Evolutionary conservation across 1,284 basidiomycete species (phyloP).

Genomic region (Cutaneotrichosporon daszewskae): DNA sequence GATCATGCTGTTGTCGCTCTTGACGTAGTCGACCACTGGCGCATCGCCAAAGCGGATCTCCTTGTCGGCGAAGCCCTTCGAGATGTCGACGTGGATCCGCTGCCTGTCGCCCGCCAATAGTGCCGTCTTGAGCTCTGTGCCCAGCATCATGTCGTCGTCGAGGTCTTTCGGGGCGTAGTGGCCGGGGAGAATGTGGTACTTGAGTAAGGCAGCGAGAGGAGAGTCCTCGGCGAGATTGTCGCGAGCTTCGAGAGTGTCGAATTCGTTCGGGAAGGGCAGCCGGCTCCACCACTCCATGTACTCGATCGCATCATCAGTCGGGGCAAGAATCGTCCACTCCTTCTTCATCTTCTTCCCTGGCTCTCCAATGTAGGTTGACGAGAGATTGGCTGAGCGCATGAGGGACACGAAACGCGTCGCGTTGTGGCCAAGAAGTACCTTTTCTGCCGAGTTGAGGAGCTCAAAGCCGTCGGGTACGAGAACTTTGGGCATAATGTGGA

Average conservation of each 20-base stretch:
- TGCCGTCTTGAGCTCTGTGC: slow-evolving; percentile 66
- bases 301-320: slow-evolving; percentile 74
- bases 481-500: slow-evolving; percentile 80
- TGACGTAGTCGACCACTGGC: slow-evolving; percentile 49
- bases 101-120: slow-evolving; percentile 65
- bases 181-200: slow-evolving; percentile 82
- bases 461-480: slow-evolving; percentile 72
- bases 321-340: slow-evolving; percentile 77
- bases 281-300: slow-evolving; percentile 22
- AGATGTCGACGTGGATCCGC: slow-evolving; percentile 65
- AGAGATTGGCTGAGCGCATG: slow-evolving; percentile 73
- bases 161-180: slow-evolving; percentile 65
- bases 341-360: slow-evolving; percentile 38
- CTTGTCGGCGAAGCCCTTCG: slow-evolving; percentile 42
- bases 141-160: slow-evolving; percentile 65
- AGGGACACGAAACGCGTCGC: slow-evolving; percentile 86
- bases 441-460: slow-evolving; percentile 74
- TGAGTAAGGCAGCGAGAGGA: slow-evolving; percentile 35
- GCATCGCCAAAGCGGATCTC: slow-evolving; percentile 79
- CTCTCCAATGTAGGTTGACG: slow-evolving; percentile 61
- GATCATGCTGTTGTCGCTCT: slow-evolving; percentile 68
- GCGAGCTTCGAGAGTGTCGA: neutral
- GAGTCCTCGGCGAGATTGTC: neutral
- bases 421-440: slow-evolving; percentile 66
- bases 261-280: neutral